phyloP scores from a whole-genome alignment of 1,284 basidiomycete species.

The Sanghuangporus sanghuang region DNA sequence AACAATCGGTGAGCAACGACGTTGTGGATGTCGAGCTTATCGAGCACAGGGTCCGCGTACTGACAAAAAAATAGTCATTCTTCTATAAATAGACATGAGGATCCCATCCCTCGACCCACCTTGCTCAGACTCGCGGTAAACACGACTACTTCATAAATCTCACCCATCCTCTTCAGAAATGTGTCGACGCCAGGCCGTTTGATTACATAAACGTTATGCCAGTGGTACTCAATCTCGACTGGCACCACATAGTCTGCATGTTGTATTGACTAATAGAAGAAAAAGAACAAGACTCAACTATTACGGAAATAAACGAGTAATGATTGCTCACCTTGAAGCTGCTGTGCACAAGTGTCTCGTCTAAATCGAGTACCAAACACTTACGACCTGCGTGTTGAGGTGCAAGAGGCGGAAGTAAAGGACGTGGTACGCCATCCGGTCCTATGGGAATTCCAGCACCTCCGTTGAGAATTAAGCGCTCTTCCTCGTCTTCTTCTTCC shows the following conservation, averaged over 20 bases:
- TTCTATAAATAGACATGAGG: conserved; percentile 14
- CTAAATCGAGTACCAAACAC: conserved; percentile 91
- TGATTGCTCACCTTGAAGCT: conserved; percentile 72
- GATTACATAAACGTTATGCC: conserved; percentile 98
- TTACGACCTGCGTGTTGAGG: conserved; percentile 79
- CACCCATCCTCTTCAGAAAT: conserved; percentile 96
- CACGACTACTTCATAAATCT: conserved; percentile 96
- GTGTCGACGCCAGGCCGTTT: conserved; percentile 98
- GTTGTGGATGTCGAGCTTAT: conserved; percentile 90
- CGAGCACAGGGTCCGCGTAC: conserved; percentile 98
- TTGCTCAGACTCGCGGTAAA: conserved; percentile 98
- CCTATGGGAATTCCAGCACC: conserved; percentile 81
- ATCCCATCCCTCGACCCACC: conserved; percentile 37
- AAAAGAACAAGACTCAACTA: not conserved
- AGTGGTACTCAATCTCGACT: conserved; percentile 97
- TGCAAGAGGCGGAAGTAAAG: conserved; percentile 75
- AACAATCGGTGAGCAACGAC: conserved; percentile 96
- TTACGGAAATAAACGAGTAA: not conserved
- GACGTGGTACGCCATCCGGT: conserved; percentile 81
- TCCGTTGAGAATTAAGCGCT: conserved; percentile 72
- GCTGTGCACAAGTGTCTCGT: conserved; percentile 93
- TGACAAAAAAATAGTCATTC: conserved; percentile 28
- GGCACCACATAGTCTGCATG: conserved; percentile 98
- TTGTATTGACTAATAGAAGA: conserved; percentile 70
- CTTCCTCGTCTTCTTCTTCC: conserved; percentile 69